These are phyloP conservation scores for Eucalyptus grandis DNA, from an alignment of 345 rosid species.

Conservation along the genomic window DNA sequence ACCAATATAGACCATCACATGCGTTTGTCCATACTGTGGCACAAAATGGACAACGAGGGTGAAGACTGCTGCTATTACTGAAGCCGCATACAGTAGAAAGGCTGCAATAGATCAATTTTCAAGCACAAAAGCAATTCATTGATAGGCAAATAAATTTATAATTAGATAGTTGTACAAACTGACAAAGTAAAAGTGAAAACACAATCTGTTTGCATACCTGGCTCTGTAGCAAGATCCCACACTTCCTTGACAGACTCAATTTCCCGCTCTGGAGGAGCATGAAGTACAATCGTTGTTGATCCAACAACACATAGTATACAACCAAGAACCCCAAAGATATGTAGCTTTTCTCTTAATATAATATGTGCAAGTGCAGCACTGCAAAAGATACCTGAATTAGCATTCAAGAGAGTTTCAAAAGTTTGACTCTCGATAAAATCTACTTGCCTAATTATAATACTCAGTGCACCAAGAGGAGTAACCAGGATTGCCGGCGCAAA, in stretches of 20 bases:
- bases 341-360: constrained; percentile 72
- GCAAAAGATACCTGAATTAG: constrained; percentile 11
- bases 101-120: constrained; percentile 36
- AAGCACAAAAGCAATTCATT: neutral
- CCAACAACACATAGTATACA: constrained; percentile 95
- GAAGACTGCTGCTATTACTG: constrained; percentile 59
- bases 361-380: constrained; percentile 93
- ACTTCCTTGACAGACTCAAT: constrained; percentile 83
- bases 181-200: neutral
- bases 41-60: constrained; percentile 52
- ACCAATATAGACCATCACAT: constrained; percentile 90
- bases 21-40: constrained; percentile 92
- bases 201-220: constrained; percentile 33
- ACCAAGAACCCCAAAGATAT: constrained; percentile 89
- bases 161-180: neutral
- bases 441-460: constrained; percentile 81
- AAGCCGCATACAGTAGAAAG: constrained; percentile 76
- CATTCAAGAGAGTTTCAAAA: neutral
- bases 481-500: constrained; percentile 96
- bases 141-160: neutral
- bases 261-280: constrained; percentile 93
- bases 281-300: constrained; percentile 86
- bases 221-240: constrained; percentile 99
- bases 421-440: neutral
- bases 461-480: constrained; percentile 96